Evolutionary conservation across 345 rosid genomes (phyloP).

Genomic region (Arabis hirsuta): DNA sequence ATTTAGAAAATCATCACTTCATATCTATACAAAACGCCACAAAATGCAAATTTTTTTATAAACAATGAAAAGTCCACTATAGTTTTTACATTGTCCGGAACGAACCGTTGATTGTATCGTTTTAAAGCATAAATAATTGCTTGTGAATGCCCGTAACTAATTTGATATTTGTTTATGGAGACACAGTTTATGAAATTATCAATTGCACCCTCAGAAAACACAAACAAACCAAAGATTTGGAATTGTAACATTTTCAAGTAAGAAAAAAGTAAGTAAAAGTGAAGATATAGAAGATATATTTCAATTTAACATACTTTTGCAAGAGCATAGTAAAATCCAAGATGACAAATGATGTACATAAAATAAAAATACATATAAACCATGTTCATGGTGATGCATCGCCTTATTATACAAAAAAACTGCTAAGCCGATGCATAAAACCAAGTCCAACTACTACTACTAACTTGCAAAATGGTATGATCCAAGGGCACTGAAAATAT

Average conservation of each 20-base stretch:
- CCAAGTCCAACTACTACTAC: constrained; percentile 36
- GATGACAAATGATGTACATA: constrained; percentile 39
- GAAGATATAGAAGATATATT: constrained; percentile 13
- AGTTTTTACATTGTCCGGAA: too few species aligned
- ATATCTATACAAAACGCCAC: too few species aligned
- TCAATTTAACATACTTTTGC: constrained; percentile 9
- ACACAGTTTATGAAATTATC: too few species aligned
- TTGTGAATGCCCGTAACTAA: too few species aligned
- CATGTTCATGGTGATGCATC: constrained; percentile 38
- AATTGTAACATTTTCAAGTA: background rate
- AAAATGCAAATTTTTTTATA: too few species aligned
- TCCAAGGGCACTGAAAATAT: constrained; percentile 30
- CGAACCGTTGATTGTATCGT: too few species aligned
- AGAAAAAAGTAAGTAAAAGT: background rate
- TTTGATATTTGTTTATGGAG: too few species aligned
- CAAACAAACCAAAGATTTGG: too few species aligned
- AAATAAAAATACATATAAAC: constrained; percentile 30
- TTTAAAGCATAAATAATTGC: too few species aligned
- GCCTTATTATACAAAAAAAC: constrained; percentile 48
- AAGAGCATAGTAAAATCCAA: constrained; percentile 35
- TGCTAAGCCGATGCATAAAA: constrained; percentile 45
- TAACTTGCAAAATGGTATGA: constrained; percentile 39
- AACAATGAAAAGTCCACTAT: too few species aligned
- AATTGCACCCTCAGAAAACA: too few species aligned
- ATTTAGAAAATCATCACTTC: too few species aligned